Conservation (phyloP, 1,139 yeast species). For the Candida sanyaensis region DNA sequence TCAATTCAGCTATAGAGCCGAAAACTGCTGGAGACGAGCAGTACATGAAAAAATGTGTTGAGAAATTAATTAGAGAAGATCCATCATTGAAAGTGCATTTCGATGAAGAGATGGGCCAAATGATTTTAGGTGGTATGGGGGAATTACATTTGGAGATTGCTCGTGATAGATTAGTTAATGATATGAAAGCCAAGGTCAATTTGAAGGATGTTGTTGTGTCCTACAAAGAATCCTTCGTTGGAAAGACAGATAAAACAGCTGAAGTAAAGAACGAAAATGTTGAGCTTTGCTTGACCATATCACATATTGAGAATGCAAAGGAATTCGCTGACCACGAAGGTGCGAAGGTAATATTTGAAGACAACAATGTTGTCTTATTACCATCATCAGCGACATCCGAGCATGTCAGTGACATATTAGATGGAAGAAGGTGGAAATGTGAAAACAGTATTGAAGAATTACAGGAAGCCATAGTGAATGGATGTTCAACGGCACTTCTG, state of each 20-base stretch:
- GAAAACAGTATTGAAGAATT: slow-evolving; percentile 49
- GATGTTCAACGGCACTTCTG: slow-evolving; percentile 71
- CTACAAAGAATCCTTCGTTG: slow-evolving; percentile 70
- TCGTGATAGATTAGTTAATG: slow-evolving; percentile 71
- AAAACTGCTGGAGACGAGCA: slow-evolving; percentile 77
- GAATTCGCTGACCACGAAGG: slow-evolving; percentile 45
- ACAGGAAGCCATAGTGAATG: slow-evolving; percentile 55
- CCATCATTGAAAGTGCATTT: slow-evolving; percentile 29
- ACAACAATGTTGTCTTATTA: slow-evolving; percentile 39
- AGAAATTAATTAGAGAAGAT: slow-evolving; percentile 70
- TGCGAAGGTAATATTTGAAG: slow-evolving; percentile 34
- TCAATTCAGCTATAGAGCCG: slow-evolving; percentile 85
- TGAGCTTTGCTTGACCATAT: slow-evolving; percentile 45
- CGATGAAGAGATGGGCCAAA: slow-evolving; percentile 90
- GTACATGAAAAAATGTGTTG: slow-evolving; percentile 66
- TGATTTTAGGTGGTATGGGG: slow-evolving; percentile 92
- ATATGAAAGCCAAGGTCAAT: slow-evolving; percentile 78
- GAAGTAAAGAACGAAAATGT: slow-evolving; percentile 18
- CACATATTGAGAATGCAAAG: slow-evolving; percentile 49
- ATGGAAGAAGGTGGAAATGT: slow-evolving; percentile 53
- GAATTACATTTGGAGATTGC: slow-evolving; percentile 91
- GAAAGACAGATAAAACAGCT: slow-evolving; percentile 4
- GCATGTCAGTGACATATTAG: slow-evolving; percentile 26
- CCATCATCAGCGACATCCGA: slow-evolving; percentile 31
- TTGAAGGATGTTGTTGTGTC: slow-evolving; percentile 86